Conservation (phyloP, 352 stramenopile genomes). For the Phytophthora capsici region DNA sequence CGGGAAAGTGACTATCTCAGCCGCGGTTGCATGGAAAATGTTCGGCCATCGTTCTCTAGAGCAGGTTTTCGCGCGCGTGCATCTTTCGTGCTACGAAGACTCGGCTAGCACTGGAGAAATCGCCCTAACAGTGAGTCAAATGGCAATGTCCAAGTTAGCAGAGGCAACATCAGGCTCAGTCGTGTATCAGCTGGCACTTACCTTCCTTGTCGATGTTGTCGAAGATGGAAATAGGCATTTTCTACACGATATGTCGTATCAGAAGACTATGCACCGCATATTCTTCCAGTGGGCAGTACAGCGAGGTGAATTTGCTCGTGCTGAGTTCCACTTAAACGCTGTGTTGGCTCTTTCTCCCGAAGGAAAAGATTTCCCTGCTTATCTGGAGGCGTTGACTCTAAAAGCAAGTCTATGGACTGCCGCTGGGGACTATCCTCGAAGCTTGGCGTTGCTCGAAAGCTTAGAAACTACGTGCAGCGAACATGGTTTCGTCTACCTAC, state of each 20-base stretch:
- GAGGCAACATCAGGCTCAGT: constrained; percentile 11
- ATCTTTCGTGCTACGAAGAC: constrained; percentile 63
- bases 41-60: constrained; percentile 58
- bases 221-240: constrained; percentile 22
- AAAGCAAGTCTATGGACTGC: constrained; percentile 42
- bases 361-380: constrained; percentile 50
- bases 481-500: constrained; percentile 50
- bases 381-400: constrained; percentile 51
- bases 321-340: constrained; percentile 50
- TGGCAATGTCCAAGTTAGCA: constrained; percentile 44
- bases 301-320: constrained; percentile 49
- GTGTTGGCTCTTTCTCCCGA: constrained; percentile 53
- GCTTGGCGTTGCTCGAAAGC: constrained; percentile 46
- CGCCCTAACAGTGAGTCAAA: constrained; percentile 54
- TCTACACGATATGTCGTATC: constrained; percentile 44
- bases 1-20: constrained; percentile 59
- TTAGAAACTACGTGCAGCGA: constrained; percentile 53
- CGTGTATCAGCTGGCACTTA: constrained; percentile 41
- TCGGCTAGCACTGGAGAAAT: constrained; percentile 56
- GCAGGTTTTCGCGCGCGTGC: constrained; percentile 54
- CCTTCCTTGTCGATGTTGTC: constrained; percentile 42
- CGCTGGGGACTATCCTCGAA: constrained; percentile 41
- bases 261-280: constrained; percentile 56
- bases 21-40: constrained; percentile 54
- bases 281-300: constrained; percentile 61